Base-by-base conservation (phyloP, 2,329 filamentous ascomycete species). In the Alternaria triticimaculans region DNA sequence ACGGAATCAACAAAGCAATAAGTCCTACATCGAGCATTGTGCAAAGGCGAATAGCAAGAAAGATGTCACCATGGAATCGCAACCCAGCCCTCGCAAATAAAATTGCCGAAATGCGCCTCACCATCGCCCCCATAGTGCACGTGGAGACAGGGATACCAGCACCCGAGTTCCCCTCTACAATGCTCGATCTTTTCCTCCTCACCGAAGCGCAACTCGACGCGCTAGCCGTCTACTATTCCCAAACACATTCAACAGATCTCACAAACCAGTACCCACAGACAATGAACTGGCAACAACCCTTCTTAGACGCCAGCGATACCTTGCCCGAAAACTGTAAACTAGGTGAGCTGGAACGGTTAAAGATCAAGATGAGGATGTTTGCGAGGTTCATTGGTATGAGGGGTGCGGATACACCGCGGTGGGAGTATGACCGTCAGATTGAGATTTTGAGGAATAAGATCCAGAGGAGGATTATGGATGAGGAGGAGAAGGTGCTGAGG, bases 121-220 rank as follows among this genome's bases (percentile, higher is more conserved):
- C 84, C 21, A 87, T 94, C 23, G 85, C 87, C 0, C 90, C 91
- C 1, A 87, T 94, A 6, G 72, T 84, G 0, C 87, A 89, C 78
- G 80, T 90, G 68, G 83, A 84, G 21, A 87, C 86, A 2, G 90
- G 90, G 54, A 75, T 80, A n/a, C 81, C 90, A 3, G 90, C 92
- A 72, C 87, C 88, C 0, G 77, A 82, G 59, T 94, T 91, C 77
- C 91, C 91, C 2, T 73, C 75, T 20, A 91, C 87, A 4, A 83
- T 93, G 58, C 87, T 94, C 49, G 85, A 87, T 75, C 92, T 91
- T 80, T 92, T 90, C 86, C 88, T 93, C 30, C 85, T 94, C 41
- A 93, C 90, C 15, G 89, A 92, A 76, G 80, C 80, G 28, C 85
- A 94, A 80, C 88, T 93, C 58, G 91, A 94, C 80, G 82, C 83